Base-by-base conservation (phyloP, 495 filamentous ascomycete genomes). In the Tuber indicum region DNA sequence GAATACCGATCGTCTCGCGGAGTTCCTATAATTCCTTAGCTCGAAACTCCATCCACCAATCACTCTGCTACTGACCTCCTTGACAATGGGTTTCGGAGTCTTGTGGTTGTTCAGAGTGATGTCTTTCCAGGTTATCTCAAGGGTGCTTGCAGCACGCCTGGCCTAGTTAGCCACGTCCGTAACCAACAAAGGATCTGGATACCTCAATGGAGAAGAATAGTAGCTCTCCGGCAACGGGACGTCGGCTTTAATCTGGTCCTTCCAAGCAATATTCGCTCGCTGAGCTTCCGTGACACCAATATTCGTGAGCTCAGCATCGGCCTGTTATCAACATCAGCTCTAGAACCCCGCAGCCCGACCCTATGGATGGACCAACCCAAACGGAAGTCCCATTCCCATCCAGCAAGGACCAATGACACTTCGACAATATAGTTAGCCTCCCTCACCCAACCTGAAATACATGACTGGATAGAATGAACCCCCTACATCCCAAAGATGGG, bases 371-470 rank as follows among this genome's bases (percentile, higher is more conserved):
- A 70, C 41, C 23, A 72, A 82, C 83, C 93, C 93, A 96, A 78
- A 84, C 88, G 17, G 85, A 84, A 3, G 88, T 91, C 46, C 83
- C 86, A 83, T 96, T 92, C 75, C 92, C 92, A 73, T 91, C 86
- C 3, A 91, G 86, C 70, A 88, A 86, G 70, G 91, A 89, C 90
- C 91, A 95, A 85, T 93, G 90, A 84, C 91, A 93, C 89, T 91
- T 52, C 77, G 45, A 72, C 72, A n/a, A 17, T 41, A 43, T 72
- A 70, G 32, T 43, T 45, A 49, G 36, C 21, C 45, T 19, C 10
- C 46, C 73, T 77, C 71, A 70, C 77, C 76, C 52, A 62, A 26
- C 52, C n/a, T 14, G 26, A 62, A 69, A 52, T 70, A 70, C 71
- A 74, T 71, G 71, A 21, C 75, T 76, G 36, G 78, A 73, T 36